These are phyloP conservation scores for Leucocoprinus leucothites DNA, from an alignment of 768 basidiomycete genomes.

Conservation along the genomic window DNA sequence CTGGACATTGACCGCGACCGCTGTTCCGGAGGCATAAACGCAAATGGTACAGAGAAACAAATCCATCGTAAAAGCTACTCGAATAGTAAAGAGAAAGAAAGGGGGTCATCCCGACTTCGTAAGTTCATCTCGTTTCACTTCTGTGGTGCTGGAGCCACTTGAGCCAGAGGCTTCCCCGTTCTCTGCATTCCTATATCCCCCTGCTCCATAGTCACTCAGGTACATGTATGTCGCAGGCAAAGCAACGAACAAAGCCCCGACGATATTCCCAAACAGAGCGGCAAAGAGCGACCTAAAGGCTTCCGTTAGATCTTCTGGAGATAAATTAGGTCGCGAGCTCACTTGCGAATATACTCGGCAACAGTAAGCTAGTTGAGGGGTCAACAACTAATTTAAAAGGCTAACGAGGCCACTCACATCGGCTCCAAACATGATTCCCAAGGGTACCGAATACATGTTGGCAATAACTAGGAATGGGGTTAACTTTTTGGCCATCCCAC, in stretches of 20 bases:
- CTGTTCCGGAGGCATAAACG: too few species aligned
- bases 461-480: slow-evolving; percentile 47
- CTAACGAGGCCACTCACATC: slow-evolving; percentile 37
- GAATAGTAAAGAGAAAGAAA: background rate
- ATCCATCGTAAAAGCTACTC: too few species aligned
- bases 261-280: slow-evolving; percentile 60
- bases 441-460: slow-evolving; percentile 73
- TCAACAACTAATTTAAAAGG: slow-evolving; percentile 6
- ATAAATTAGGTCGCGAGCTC: slow-evolving; percentile 16
- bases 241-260: slow-evolving; percentile 63
- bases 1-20: too few species aligned
- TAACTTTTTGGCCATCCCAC: background rate
- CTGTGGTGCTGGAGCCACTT: slow-evolving; percentile 14
- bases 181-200: slow-evolving; percentile 38
- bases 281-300: slow-evolving; percentile 55
- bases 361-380: slow-evolving; percentile 38
- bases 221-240: slow-evolving; percentile 66
- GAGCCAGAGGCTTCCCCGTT: slow-evolving; percentile 22
- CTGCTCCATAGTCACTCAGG: slow-evolving; percentile 39
- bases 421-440: slow-evolving; percentile 70
- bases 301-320: background rate
- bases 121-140: slow-evolving; percentile 10
- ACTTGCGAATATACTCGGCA: slow-evolving; percentile 67
- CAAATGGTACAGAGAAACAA: too few species aligned
- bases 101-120: too few species aligned